Evolutionary conservation across 331 rosid species (phyloP), one percentile per base, ranked within the genome.

Genomic region (Telfairia occidentalis): DNA sequence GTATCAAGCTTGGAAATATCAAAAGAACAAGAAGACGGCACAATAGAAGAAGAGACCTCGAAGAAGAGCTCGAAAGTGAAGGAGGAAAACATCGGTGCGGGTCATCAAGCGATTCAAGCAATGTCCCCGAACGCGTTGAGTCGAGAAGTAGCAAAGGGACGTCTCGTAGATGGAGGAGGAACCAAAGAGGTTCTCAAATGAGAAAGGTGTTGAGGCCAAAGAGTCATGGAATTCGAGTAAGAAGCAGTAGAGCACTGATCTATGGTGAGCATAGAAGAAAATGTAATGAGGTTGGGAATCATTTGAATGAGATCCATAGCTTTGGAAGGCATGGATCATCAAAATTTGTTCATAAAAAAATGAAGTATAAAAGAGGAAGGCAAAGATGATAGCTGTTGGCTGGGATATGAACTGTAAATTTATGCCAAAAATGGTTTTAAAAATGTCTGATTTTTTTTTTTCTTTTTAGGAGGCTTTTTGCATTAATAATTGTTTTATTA

Each of bases 151-250:
- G 53, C 10, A 40, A 50, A 34, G 28, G 78, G 35, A 43, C 69
- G 80, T 37, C 70, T 58, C 18, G 30, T 1, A 75, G 32, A 16
- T 21, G 78, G 60, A 82, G 82, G 79, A 86, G 81, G 82, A 84
- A 83, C 32, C 81, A 83, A 34, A 85, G 78, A 77, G 55, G 72
- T 64, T 79, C 79, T 9, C 88, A 81, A 37, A 59, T 82, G 15
- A 88, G 85, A 76, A 86, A 40, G 53, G 84, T 86, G 19, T 76
- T 86, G 82, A 58, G 80, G 80, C 85, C 91, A 5, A 86, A 84
- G 78, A 78, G 77, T 38, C 83, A 61, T 74, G 85, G 32, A 52
- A 38, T 89, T 75, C 75, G 75, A 78, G 83, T 75, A 52, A 77
- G 55, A 23, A 77, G 65, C 43, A 42, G 71, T 46, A 61, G 75